These are phyloP conservation scores for Exophiala sp. DNA, from an alignment of 2,329 filamentous ascomycete species.

Conservation along the genomic window DNA sequence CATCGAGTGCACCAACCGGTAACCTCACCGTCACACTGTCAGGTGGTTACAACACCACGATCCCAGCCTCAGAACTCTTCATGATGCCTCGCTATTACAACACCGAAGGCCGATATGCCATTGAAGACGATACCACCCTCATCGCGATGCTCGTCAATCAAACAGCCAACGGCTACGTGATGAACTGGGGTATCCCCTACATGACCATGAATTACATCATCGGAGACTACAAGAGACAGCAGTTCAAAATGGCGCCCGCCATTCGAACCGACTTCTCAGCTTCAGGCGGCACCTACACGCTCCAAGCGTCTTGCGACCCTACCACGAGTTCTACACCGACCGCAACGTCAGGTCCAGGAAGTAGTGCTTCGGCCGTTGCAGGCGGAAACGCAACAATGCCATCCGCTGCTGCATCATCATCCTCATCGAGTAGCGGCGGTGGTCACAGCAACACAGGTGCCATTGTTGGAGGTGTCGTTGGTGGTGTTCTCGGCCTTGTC, in stretches of 20 bases:
- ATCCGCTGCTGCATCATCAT: not conserved
- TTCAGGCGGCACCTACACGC: slow-evolving; percentile 15
- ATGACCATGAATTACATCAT: slow-evolving; percentile 28
- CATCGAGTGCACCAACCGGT: slow-evolving; percentile 16
- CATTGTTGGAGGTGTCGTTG: slow-evolving; percentile 29
- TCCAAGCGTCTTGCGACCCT: slow-evolving; percentile 22
- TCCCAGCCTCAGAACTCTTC: slow-evolving; percentile 25
- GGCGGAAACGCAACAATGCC: not conserved
- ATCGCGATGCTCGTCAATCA: slow-evolving; percentile 15
- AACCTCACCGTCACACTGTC: slow-evolving; percentile 22
- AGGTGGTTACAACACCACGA: slow-evolving; percentile 24
- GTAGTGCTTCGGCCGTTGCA: not conserved
- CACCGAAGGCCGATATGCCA: slow-evolving; percentile 18
- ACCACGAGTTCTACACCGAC: slow-evolving; percentile 3
- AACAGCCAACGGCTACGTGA: slow-evolving; percentile 16
- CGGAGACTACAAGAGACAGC: slow-evolving; percentile 19
- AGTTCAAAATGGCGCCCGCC: slow-evolving; percentile 25
- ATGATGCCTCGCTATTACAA: slow-evolving; percentile 21
- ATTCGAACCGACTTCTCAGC: slow-evolving; percentile 18
- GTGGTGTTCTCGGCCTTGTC: slow-evolving; percentile 24
- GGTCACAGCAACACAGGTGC: slow-evolving; percentile 20
- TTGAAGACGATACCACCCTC: slow-evolving; percentile 18
- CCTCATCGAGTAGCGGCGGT: not conserved
- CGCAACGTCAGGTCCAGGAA: slow-evolving; percentile 1
- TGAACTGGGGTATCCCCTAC: slow-evolving; percentile 25